phyloP scores from a whole-genome alignment of 2,329 filamentous ascomycete species.

The Beauveria australis region DNA sequence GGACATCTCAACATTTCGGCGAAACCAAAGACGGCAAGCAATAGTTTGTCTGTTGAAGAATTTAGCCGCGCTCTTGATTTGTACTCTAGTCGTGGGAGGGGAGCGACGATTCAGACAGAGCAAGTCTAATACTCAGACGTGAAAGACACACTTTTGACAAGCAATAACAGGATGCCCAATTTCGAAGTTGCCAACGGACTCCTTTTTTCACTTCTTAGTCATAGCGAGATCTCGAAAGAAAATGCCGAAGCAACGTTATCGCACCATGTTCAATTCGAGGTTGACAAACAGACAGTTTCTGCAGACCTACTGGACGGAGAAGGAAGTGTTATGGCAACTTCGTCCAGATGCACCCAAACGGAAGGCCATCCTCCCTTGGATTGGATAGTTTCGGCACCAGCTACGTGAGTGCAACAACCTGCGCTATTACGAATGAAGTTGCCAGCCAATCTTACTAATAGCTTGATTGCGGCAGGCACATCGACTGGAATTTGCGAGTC shows the following conservation, averaged over 20 bases:
- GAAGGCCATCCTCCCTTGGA: background rate
- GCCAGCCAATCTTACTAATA: background rate
- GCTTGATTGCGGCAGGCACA: background rate
- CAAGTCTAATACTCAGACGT: constrained; percentile 10
- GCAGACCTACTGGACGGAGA: background rate
- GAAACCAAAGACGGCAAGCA: constrained; percentile 18
- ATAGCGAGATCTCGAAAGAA: background rate
- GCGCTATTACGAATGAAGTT: background rate
- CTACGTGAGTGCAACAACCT: constrained; percentile 22
- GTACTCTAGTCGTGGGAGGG: constrained; percentile 22
- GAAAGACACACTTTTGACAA: background rate
- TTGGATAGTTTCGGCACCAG: constrained; percentile 26
- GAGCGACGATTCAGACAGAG: constrained; percentile 21
- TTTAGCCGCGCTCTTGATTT: constrained; percentile 19
- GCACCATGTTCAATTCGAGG: background rate
- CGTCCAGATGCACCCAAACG: background rate
- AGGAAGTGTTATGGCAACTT: background rate
- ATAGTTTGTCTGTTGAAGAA: constrained; percentile 18
- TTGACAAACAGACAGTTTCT: background rate
- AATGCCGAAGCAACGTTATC: background rate
- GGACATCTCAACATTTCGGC: constrained; percentile 21
- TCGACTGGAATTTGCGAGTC: constrained; percentile 27
- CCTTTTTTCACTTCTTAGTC: background rate
- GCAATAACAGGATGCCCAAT: background rate
- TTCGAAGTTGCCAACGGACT: background rate